A percentile compares a stretch with the other conserved stretches of the same genome.
These are phyloP conservation scores for Pinus tabuliformis DNA, from an alignment of 75 land plant species.

Conservation along the genomic window DNA sequence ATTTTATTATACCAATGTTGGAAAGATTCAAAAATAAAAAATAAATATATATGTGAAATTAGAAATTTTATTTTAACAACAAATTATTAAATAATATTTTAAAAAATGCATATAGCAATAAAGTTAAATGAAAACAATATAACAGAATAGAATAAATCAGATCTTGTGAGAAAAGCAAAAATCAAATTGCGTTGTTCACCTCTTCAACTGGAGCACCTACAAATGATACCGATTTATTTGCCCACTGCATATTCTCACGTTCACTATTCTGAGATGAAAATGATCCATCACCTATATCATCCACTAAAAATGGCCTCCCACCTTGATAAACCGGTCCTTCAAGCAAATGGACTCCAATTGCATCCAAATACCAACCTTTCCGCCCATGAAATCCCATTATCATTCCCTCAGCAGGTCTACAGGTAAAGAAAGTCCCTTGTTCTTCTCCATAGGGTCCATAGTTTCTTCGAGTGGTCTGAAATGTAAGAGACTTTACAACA, in stretches of 20 bases:
- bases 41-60: too few species aligned
- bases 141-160: too few species aligned
- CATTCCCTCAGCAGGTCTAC: conserved; percentile 30
- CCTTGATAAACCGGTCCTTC: conserved; percentile 27
- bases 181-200: background rate
- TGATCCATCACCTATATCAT: background rate
- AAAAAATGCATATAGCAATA: too few species aligned
- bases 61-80: too few species aligned
- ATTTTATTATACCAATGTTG: too few species aligned
- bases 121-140: too few species aligned
- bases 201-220: conserved; percentile 18
- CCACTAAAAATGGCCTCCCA: conserved; percentile 8
- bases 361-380: conserved; percentile 44
- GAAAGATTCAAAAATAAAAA: too few species aligned
- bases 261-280: background rate
- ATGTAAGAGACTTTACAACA: conserved; percentile 44
- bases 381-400: conserved; percentile 60
- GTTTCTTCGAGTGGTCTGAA: conserved; percentile 45
- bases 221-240: conserved; percentile 15
- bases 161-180: background rate
- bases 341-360: conserved; percentile 45
- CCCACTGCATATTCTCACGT: conserved; percentile 1
- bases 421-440: conserved; percentile 32
- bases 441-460: conserved; percentile 60
- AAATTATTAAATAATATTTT: too few species aligned